Conservation (phyloP, 495 filamentous ascomycete species). For the Cercophora scortea region DNA sequence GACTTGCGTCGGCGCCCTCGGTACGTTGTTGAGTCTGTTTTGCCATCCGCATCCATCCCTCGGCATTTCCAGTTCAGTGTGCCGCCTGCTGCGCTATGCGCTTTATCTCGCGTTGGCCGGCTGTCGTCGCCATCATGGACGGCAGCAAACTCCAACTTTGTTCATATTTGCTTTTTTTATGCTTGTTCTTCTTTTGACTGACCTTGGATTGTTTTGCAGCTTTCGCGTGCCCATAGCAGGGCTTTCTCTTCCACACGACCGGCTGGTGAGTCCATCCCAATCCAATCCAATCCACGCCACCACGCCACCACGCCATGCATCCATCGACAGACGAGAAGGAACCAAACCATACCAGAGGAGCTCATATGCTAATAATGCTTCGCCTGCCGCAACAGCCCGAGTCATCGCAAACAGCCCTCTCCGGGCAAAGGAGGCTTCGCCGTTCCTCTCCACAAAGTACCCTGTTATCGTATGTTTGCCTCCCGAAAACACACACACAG, state of each 20-base stretch:
- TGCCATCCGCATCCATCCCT: too few species aligned
- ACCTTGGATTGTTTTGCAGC: constrained; percentile 18
- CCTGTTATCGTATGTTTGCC: constrained; percentile 75
- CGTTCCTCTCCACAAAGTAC: constrained; percentile 77
- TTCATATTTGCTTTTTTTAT: too few species aligned
- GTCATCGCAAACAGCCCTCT: constrained; percentile 79
- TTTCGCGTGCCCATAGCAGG: constrained; percentile 45
- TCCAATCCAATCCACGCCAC: not conserved
- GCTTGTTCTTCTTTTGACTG: not conserved
- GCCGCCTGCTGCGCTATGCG: not conserved
- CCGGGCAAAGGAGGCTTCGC: constrained; percentile 83
- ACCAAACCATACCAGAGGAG: too few species aligned
- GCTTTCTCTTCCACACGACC: constrained; percentile 81
- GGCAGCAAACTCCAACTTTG: too few species aligned
- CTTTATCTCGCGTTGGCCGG: not conserved
- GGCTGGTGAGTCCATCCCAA: constrained; percentile 48
- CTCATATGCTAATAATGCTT: too few species aligned
- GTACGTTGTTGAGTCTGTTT: constrained; percentile 29
- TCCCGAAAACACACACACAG: constrained; percentile 1
- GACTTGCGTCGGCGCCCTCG: constrained; percentile 34
- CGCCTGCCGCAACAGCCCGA: constrained; percentile 33
- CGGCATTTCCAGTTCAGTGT: not conserved
- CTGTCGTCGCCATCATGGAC: too few species aligned
- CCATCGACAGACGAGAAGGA: too few species aligned
- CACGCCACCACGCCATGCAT: too few species aligned